Percentiles rank a stretch among this genome's conserved stretches.
phyloP scores from a whole-genome alignment of 2,329 filamentous ascomycete species.

The Talaromyces piceae region DNA sequence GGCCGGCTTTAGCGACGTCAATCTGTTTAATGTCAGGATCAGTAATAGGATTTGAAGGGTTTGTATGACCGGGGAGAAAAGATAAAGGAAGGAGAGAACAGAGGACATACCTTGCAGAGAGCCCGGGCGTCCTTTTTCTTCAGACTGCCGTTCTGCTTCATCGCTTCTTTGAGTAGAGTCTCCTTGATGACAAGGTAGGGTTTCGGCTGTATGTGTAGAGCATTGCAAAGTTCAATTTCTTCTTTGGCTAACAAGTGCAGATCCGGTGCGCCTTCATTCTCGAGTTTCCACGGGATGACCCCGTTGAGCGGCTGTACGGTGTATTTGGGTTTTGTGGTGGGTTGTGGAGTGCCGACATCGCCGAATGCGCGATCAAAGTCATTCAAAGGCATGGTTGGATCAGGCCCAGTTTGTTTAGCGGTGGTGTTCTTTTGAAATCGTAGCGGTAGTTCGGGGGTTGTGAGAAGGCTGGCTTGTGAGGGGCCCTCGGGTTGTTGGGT shows the following conservation, averaged over 20 bases:
- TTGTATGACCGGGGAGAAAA: not conserved
- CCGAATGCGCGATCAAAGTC: slow-evolving; percentile 47
- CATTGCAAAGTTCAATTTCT: slow-evolving; percentile 78
- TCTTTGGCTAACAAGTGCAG: slow-evolving; percentile 77
- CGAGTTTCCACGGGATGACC: slow-evolving; percentile 52
- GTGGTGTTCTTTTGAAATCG: slow-evolving; percentile 48
- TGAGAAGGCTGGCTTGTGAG: slow-evolving; percentile 66
- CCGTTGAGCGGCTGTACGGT: slow-evolving; percentile 43
- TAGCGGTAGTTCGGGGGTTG: slow-evolving; percentile 69
- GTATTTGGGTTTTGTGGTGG: slow-evolving; percentile 43
- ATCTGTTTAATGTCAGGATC: slow-evolving; percentile 41
- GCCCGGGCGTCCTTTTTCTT: slow-evolving; percentile 94
- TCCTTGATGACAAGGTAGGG: slow-evolving; percentile 94
- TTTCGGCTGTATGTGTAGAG: slow-evolving; percentile 81
- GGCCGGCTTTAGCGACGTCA: slow-evolving; percentile 74
- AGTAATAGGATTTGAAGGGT: slow-evolving; percentile 4
- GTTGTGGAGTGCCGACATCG: slow-evolving; percentile 15
- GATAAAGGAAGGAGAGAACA: not conserved
- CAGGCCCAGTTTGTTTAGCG: slow-evolving; percentile 21
- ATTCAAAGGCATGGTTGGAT: slow-evolving; percentile 34
- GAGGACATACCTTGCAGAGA: slow-evolving; percentile 54
- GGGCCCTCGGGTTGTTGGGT: slow-evolving; percentile 61
- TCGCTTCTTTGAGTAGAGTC: slow-evolving; percentile 78
- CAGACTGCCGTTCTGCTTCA: slow-evolving; percentile 76
- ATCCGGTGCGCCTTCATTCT: slow-evolving; percentile 67